Percentiles rank a stretch among this genome's conserved stretches.
These are phyloP conservation scores for Setaria italica DNA, from an alignment of 202 grass and related monocot species.

Conservation along the genomic window DNA sequence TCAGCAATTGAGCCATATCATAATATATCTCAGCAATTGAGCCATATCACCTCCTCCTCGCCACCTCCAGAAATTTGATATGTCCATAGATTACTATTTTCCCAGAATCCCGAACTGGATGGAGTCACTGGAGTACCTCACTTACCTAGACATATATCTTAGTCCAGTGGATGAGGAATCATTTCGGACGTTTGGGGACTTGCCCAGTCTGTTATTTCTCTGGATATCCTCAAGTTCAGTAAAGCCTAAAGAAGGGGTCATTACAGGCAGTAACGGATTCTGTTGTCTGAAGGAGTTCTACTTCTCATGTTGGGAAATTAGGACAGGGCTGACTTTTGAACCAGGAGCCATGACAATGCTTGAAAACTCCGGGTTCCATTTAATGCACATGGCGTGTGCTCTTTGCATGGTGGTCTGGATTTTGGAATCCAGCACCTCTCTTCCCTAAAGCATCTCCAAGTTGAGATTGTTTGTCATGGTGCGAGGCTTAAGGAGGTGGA, in stretches of 20 bases:
- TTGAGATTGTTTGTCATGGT: constrained; percentile 15
- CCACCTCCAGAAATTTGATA: constrained; percentile 26
- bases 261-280: constrained; percentile 15
- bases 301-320: constrained; percentile 38
- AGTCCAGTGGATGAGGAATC: constrained; percentile 21
- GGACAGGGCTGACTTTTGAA: constrained; percentile 26
- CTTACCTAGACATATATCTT: constrained; percentile 29
- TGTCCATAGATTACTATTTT: constrained; percentile 7
- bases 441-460: constrained; percentile 24
- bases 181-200: neutral
- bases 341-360: constrained; percentile 29
- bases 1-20: no score
- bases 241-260: constrained; percentile 11
- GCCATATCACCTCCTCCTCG: constrained; percentile 6
- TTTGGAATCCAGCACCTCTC: constrained; percentile 41
- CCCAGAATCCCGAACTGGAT: constrained; percentile 31
- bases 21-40: no score
- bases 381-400: neutral
- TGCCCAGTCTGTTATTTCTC: constrained; percentile 25
- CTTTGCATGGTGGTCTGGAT: neutral
- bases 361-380: constrained; percentile 25
- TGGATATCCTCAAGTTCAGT: constrained; percentile 18
- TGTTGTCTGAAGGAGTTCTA: constrained; percentile 28
- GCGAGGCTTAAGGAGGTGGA: constrained; percentile 32
- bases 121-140: constrained; percentile 31